Base-by-base conservation (phyloP, 2,329 filamentous ascomycete species). In the Talaromyces sp. region DNA sequence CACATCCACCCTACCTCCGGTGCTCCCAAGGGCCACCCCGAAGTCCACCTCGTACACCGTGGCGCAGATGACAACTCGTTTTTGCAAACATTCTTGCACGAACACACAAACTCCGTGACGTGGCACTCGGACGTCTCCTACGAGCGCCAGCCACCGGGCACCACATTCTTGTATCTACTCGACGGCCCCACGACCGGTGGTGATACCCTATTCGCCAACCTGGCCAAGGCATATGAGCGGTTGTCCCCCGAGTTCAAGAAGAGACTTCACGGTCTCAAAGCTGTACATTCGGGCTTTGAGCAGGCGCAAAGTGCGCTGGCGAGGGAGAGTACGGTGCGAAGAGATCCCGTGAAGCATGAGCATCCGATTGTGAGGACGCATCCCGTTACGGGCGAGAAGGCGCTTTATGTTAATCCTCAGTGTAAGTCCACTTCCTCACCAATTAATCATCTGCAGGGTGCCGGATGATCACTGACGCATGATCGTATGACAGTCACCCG, bases 81-180 rank as follows among this genome's bases (percentile, higher is more conserved):
- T 22, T 79, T 84, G 22, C 81, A 85, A 58, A 33, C 47, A 16
- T 90, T 90, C 76, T 88, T 92, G 69, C 79, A 84, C 63, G 85
- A 86, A 56, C 85, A 90, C 24, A 93, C 90, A 3, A 94, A 89
- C 77, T 91, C 89, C 0, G 88, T 96, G 1, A 91, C 91, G 8
- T 97, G 92, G 92, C 93, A 97, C 79, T 91, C 88, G 0, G 93
- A 97, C 70, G 89, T 96, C 1, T 91, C 90, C 0, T 97, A 96
- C 74, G 93, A 97, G 80, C 81, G 86, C 69, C 93, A 97, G 78
- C 92, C 93, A 1, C 92, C 93, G 0, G 92, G 92, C 35, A 97
- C 92, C 0, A 96, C 93, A 0, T 96, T 97, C 78, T 78, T 97
- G 41, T 96, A 96, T 74, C 83, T 93, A 59, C 84, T 97, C n/a